Evolutionary conservation across 108 stramenopile species (phyloP).

Genomic region (Cyclotella choctawhatcheeana): DNA sequence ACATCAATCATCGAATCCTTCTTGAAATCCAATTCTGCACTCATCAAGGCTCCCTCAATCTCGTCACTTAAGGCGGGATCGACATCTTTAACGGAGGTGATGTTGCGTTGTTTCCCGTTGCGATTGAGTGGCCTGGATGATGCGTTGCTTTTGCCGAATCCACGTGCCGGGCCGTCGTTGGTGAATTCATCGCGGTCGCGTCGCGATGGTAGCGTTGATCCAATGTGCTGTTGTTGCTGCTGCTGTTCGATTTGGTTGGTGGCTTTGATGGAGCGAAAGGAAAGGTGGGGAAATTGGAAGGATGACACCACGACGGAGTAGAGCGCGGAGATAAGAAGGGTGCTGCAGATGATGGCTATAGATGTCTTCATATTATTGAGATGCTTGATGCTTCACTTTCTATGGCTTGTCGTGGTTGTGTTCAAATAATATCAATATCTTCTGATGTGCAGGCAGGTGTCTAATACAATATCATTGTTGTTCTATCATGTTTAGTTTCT

Average conservation of each 20-base stretch:
- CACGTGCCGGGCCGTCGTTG: neutral
- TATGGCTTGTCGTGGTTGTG: no score
- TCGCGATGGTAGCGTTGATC: no score
- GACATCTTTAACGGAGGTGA: constrained; percentile 22
- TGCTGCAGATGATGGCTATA: neutral
- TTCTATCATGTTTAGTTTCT: no score
- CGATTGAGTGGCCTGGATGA: neutral
- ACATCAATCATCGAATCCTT: neutral
- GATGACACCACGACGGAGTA: no score
- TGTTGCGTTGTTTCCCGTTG: neutral
- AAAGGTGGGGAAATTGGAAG: neutral
- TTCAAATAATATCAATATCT: no score
- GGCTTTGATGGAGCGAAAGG: neutral
- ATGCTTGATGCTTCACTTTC: no score
- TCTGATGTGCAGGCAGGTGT: no score
- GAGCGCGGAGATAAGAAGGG: no score
- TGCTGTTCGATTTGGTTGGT: neutral
- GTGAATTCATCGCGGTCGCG: neutral
- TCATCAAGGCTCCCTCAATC: constrained; percentile 24
- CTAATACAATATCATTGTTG: no score
- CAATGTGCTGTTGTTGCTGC: neutral
- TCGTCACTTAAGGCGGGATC: constrained; percentile 22
- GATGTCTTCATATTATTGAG: neutral
- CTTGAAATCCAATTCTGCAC: constrained; percentile 17
- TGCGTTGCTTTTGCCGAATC: neutral